Evolutionary conservation across 2,329 filamentous ascomycete genomes (phyloP), one percentile per base, ranked within the genome.

Genomic region (Ustulina deusta): DNA sequence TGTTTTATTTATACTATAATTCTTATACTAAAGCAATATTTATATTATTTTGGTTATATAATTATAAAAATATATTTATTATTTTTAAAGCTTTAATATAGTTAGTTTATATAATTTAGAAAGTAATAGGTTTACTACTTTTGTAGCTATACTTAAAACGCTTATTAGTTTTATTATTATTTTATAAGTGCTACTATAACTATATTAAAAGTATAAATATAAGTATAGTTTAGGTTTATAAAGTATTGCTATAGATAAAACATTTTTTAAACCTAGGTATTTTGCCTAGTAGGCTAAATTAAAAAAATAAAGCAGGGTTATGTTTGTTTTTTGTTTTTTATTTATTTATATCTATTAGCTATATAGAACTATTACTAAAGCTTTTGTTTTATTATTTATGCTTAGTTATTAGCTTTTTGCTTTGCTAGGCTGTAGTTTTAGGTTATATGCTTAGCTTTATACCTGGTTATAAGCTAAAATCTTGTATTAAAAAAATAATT

Each of bases 161-260:
- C 29, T 32, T 32, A 32, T 32, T 32, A 32, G 29, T n/a, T n/a
- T n/a, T n/a, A n/a, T n/a, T n/a, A n/a, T n/a, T n/a, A n/a, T n/a
- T 32, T 32, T 32, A 32, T 32, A 32, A 32, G 3, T 46, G 5
- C 20, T 20, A 9, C n/a, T 46, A 46, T 46, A 46, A 46, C 9
- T 46, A 11, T 46, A 46, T 46, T 46, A 46, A 3, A 46, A 46
- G n/a, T 22, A 46, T 46, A 46, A 20, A 46, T 46, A 46, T 46
- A 46, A 2, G 9, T 46, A 46, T 46, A 46, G 20, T 46, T 46
- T 11, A 46, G 20, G 42, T 46, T 46, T 46, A 20, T 46, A 20
- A 3, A 46, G n/a, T 10, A 11, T 20, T 46, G 3, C 20, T 46
- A 11, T 20, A 46, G 20, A 2, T 22, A 46, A 20, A 20, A 46